These are phyloP conservation scores for Termitomyces eurrhizus DNA, from an alignment of 768 basidiomycete genomes.

Conservation along the genomic window DNA sequence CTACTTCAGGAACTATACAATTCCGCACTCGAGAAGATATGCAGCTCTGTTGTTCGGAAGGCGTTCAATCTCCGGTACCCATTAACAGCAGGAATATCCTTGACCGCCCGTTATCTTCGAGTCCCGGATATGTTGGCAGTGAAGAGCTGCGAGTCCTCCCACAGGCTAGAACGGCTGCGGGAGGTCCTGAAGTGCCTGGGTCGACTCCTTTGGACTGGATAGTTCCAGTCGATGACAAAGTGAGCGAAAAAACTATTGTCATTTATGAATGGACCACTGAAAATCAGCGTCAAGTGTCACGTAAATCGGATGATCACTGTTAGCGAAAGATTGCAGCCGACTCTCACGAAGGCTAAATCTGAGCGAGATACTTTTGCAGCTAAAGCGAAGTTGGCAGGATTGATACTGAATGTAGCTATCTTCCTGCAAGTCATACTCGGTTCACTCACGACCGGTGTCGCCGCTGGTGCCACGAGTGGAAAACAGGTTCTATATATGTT, in stretches of 20 bases:
- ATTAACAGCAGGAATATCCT: background rate
- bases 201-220: constrained; percentile 2
- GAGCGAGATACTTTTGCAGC: constrained; percentile 42
- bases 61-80: background rate
- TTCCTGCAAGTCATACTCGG: constrained; percentile 62
- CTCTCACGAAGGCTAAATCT: constrained; percentile 38
- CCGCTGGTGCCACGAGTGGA: constrained; percentile 39
- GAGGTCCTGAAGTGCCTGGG: background rate
- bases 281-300: background rate
- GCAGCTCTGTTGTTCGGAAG: background rate
- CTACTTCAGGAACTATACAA: background rate
- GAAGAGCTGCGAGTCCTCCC: background rate
- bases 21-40: background rate
- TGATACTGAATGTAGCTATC: constrained; percentile 45
- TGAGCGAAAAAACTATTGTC: background rate
- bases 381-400: constrained; percentile 40
- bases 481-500: constrained; percentile 28
- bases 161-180: background rate
- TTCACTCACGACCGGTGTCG: constrained; percentile 61
- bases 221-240: background rate
- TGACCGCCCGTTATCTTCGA: background rate
- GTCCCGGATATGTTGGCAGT: background rate
- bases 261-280: no score
- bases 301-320: background rate
- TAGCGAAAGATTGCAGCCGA: constrained; percentile 42